Base-by-base conservation (phyloP, 202 grass and related monocot species). In the Setaria italica region DNA sequence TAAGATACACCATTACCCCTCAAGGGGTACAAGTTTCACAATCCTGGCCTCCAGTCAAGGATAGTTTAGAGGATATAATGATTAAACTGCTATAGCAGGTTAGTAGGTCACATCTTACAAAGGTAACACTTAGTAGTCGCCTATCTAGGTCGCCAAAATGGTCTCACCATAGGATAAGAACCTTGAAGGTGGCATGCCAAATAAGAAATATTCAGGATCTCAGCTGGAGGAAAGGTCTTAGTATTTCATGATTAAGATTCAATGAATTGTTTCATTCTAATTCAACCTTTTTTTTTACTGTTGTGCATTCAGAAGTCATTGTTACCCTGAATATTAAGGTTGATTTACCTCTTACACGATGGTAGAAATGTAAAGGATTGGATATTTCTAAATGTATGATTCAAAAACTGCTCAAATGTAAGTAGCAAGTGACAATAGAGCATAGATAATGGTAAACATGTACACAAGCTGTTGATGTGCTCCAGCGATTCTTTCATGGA, bases 241-340 rank as follows among this genome's bases (percentile, higher is more conserved):
- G 34, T 25, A 72, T 77, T 59, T 77, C 54, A 60, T 25, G 34
- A 43, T 7, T 43, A 76, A 25, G 53, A 43, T 76, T 58, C 73
- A 8, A 21, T 7, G 13, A 43, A 21, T 6, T 76, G 35, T 5
- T 5, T 59, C 5, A 42, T 41, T 34, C 11, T 25, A 25, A 21
- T 42, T 76, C 13, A 56, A 56, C 5, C 5, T 15, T 16, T 74
- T 74, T 34, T 54, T 4, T 37, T 39, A 21, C 2, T 54, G 9
- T 41, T 16, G 68, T 80, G 20, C 33, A 20, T 14, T 80, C 21
- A 79, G 8, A 65, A 53, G 20, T 43, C 33, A 37, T 14, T 79
- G 58, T 33, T 50, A 78, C 30, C 30, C 47, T 39, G 48, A 56
- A 56, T 37, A 75, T 51, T 75, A 75, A 75, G 15, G 32, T 56